Percentiles rank a stretch among this genome's conserved stretches.
Evolutionary conservation across 208 protist genomes (phyloP).

Genomic region (Leishmania amazonensis): DNA sequence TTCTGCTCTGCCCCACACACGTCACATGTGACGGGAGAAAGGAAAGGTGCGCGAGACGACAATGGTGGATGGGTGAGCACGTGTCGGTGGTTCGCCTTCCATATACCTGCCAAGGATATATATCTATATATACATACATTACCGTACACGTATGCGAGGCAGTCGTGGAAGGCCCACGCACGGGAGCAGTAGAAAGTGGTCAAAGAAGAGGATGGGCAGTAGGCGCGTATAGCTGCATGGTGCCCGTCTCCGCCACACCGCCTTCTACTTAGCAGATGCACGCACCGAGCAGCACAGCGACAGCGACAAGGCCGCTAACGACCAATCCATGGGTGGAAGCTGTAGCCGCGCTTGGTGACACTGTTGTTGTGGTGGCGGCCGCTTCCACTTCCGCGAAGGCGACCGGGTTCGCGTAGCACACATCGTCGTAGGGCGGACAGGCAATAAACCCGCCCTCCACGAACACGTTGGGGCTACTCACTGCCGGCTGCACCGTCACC

Average conservation of each 20-base stretch:
- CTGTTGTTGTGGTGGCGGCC: background rate
- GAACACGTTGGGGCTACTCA: conserved; percentile 11
- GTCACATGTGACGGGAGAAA: background rate
- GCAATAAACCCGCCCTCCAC: conserved; percentile 23
- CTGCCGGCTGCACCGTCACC: conserved; percentile 2
- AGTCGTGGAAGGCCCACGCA: background rate
- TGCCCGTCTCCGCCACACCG: background rate
- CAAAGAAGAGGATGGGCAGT: background rate
- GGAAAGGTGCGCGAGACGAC: background rate
- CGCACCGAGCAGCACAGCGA: background rate
- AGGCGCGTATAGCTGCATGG: background rate
- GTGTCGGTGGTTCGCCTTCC: background rate
- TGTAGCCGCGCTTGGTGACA: background rate
- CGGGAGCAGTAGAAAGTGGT: background rate
- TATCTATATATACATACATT: background rate
- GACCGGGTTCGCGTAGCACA: conserved; percentile 36
- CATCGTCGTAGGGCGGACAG: conserved; percentile 43
- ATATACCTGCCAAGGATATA: background rate
- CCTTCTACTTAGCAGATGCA: background rate
- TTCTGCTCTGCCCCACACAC: background rate
- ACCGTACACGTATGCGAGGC: background rate
- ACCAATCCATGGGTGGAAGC: background rate
- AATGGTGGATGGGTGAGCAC: background rate
- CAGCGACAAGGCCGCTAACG: background rate
- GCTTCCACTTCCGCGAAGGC: background rate